phyloP scores from a whole-genome alignment of 139 green algal species.

The Nannochloris sp. region DNA sequence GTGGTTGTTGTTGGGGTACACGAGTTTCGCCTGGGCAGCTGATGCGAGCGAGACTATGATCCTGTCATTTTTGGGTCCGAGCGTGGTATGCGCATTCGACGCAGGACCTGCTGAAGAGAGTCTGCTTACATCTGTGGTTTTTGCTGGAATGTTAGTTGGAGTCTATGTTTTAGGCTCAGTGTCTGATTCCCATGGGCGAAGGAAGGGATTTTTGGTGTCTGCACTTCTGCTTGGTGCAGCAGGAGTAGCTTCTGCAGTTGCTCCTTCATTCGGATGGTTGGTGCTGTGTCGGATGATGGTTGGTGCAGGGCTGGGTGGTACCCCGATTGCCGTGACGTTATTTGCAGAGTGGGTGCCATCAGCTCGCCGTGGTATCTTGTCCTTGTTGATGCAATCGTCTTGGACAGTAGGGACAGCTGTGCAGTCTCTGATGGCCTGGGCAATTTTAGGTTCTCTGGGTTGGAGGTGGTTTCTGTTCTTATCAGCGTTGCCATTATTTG shows the following conservation, averaged over 20 bases:
- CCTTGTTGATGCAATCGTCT: slow-evolving; percentile 53
- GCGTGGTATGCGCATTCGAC: slow-evolving; percentile 36
- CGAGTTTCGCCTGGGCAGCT: slow-evolving; percentile 59
- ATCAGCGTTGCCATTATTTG: slow-evolving; percentile 33
- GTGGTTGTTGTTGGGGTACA: slow-evolving; percentile 47
- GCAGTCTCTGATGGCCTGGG: slow-evolving; percentile 61
- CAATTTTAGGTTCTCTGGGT: slow-evolving; percentile 45
- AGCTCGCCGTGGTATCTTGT: slow-evolving; percentile 36
- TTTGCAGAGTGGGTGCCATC: slow-evolving; percentile 61
- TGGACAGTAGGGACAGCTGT: slow-evolving; percentile 67
- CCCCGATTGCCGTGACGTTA: slow-evolving; percentile 56
- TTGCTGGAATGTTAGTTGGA: slow-evolving; percentile 64
- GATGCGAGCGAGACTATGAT: slow-evolving; percentile 86
- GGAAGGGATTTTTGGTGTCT: slow-evolving; percentile 35
- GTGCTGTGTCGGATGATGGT: slow-evolving; percentile 42
- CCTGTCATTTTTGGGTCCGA: slow-evolving; percentile 65
- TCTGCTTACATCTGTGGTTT: slow-evolving; percentile 52
- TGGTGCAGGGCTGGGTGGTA: slow-evolving; percentile 58
- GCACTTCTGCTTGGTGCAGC: slow-evolving; percentile 43
- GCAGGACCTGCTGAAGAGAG: slow-evolving; percentile 40
- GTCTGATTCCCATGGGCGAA: slow-evolving; percentile 42
- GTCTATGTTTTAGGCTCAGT: slow-evolving; percentile 55
- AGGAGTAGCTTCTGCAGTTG: slow-evolving; percentile 37
- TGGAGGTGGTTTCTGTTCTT: slow-evolving; percentile 59
- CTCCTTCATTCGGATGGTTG: slow-evolving; percentile 48